Base-by-base conservation (phyloP, 164 flowering plant genomes). In the Litsea cubeba region DNA sequence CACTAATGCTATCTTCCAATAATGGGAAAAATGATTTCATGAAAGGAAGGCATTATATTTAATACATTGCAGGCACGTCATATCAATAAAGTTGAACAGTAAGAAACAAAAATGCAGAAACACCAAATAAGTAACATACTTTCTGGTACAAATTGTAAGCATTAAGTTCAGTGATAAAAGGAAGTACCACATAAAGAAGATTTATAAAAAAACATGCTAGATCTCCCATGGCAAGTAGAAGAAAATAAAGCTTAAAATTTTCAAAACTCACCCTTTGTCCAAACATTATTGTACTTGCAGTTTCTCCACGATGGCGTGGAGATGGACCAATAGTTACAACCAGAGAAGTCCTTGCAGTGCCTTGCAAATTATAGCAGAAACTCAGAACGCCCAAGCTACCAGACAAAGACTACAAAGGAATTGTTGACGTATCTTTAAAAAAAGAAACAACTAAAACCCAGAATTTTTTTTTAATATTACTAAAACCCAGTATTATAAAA, bases 281-380 rank as follows among this genome's bases (percentile, higher is more conserved):
- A 81, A 94, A 94, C 97, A 90, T 85, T 76, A 96, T 92, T 73
- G 99, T 96, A 79, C 97, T 92, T 49, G 99, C 77, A 64, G 99
- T 96, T 84, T 96, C 99, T 79, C 97, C 98, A 64, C 97, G 89
- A 76, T 94, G 97, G 25, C 97, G 94, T 69, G 97, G 98, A 50
- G 99, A 96, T 72, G 99, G 99, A 35, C 99, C 99, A 77, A 94
- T 89, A 25, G 99, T 96, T 62, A 96, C 84, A 83, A 92, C 79
- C 75, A 96, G 69, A 63, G 99, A 96, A 70, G 99, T 96, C 83
- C 98, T 90, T 73, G 99, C 99, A 35, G 97, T 85, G 72, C 99
- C 99, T 95, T 89, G 62, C 18, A 23, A 25, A 66, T 22, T 66
- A 65, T 66, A 28, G 28, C 69, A 66, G n/a, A 18, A 25, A 54